Evolutionary conservation across 345 rosid genomes (phyloP).

Genomic region (Firmiana major): DNA sequence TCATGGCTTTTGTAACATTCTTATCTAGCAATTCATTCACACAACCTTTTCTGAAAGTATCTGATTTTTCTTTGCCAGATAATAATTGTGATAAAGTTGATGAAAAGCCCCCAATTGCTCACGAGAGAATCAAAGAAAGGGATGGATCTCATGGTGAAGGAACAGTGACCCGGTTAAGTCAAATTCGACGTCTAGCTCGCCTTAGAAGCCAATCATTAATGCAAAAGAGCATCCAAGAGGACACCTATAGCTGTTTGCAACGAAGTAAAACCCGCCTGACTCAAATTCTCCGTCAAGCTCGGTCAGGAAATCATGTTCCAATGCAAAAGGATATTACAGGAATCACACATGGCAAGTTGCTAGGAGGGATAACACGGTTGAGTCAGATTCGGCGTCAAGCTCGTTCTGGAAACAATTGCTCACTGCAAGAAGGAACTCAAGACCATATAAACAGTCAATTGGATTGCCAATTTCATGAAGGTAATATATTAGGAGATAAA

Average conservation of each 20-base stretch:
- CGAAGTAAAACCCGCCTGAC: slow-evolving; percentile 10
- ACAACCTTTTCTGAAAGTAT: not conserved
- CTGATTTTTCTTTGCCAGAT: not conserved
- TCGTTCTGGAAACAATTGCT: not conserved
- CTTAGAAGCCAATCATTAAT: not conserved
- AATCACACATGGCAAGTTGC: not conserved
- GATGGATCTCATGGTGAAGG: not conserved
- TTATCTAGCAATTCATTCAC: not conserved
- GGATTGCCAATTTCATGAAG: not conserved
- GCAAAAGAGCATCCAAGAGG: not conserved
- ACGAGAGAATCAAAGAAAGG: not conserved
- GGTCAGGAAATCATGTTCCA: not conserved
- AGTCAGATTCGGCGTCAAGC: slow-evolving; percentile 4
- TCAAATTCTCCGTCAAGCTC: slow-evolving; percentile 15
- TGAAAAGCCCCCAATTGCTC: not conserved
- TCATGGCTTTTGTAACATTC: not conserved
- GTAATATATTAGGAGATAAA: not conserved
- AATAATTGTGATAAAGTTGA: not conserved
- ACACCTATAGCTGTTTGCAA: not conserved
- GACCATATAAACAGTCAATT: not conserved
- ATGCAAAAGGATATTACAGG: not conserved
- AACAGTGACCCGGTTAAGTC: slow-evolving; percentile 7
- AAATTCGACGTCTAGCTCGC: slow-evolving; percentile 3
- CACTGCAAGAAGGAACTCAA: not conserved
- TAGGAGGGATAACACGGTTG: slow-evolving; percentile 1